phyloP scores from a whole-genome alignment of 352 stramenopile species.

The Globisporangium nodosum region DNA sequence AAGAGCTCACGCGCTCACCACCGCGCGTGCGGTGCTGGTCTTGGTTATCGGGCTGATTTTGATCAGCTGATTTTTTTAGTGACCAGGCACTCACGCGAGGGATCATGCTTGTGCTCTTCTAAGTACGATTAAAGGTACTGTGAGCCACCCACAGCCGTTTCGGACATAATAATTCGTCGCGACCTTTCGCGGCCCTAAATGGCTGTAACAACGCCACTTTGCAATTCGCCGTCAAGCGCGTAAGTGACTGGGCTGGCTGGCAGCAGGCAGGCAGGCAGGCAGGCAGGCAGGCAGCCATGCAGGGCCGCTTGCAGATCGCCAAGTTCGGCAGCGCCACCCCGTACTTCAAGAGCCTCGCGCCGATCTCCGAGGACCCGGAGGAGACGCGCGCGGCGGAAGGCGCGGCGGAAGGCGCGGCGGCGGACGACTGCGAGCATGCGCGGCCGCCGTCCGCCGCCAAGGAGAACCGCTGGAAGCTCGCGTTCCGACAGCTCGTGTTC shows the following conservation, averaged over 20 bases:
- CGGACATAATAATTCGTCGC: neutral
- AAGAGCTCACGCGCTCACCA: neutral
- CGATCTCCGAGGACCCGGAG: slow-evolving; percentile 8
- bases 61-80: neutral
- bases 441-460: neutral
- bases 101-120: neutral
- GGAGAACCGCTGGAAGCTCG: slow-evolving; percentile 73
- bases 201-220: too few species aligned
- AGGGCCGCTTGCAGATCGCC: neutral
- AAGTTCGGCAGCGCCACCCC: neutral
- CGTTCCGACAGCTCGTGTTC: slow-evolving; percentile 75
- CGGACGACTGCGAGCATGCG: neutral
- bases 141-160: neutral
- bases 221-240: too few species aligned
- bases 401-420: neutral
- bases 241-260: too few species aligned
- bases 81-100: too few species aligned
- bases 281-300: too few species aligned
- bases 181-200: neutral
- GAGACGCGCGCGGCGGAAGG: slow-evolving; percentile 10
- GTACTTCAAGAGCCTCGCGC: slow-evolving; percentile 3
- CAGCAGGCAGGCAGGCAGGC: too few species aligned
- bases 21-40: neutral
- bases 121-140: neutral
- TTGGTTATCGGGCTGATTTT: neutral